Evolutionary conservation across 257 asterid species (phyloP).

Genomic region (Nicotiana tomentosiformis): DNA sequence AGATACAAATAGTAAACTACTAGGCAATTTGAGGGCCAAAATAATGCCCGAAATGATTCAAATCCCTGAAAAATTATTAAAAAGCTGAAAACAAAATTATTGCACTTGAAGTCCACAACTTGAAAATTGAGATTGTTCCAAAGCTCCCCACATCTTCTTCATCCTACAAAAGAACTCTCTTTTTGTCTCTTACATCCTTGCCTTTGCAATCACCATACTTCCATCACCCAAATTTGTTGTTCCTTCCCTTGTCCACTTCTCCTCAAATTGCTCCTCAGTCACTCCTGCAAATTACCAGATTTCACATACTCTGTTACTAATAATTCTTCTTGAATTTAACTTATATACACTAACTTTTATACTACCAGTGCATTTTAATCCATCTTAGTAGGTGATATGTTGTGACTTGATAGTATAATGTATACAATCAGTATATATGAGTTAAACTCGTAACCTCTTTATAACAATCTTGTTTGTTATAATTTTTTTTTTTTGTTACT

Average conservation of each 20-base stretch:
- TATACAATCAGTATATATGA: no score
- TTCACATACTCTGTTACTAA: background rate
- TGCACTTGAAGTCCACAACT: slow-evolving; percentile 13
- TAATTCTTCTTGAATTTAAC: background rate
- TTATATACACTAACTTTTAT: background rate
- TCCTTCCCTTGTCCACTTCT: slow-evolving; percentile 81
- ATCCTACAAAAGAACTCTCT: background rate
- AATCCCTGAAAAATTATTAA: slow-evolving; percentile 31
- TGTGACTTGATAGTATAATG: background rate
- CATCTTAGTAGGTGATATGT: no score
- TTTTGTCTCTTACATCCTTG: slow-evolving; percentile 50
- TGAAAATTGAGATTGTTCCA: slow-evolving; percentile 14
- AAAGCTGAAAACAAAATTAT: slow-evolving; percentile 15
- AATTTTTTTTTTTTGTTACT: no score
- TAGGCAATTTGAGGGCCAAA: slow-evolving; percentile 26
- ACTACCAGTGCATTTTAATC: no score
- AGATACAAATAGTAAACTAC: background rate
- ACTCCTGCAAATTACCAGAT: slow-evolving; percentile 46
- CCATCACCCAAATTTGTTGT: slow-evolving; percentile 45
- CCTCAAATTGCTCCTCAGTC: slow-evolving; percentile 91
- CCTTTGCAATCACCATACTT: slow-evolving; percentile 64
- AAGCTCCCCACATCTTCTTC: slow-evolving; percentile 17
- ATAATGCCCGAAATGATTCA: slow-evolving; percentile 18
- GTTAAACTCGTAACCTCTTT: no score
- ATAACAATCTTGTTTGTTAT: no score